Conservation (phyloP, 2,329 filamentous ascomycete species). For the Hypomyces rosellus region DNA sequence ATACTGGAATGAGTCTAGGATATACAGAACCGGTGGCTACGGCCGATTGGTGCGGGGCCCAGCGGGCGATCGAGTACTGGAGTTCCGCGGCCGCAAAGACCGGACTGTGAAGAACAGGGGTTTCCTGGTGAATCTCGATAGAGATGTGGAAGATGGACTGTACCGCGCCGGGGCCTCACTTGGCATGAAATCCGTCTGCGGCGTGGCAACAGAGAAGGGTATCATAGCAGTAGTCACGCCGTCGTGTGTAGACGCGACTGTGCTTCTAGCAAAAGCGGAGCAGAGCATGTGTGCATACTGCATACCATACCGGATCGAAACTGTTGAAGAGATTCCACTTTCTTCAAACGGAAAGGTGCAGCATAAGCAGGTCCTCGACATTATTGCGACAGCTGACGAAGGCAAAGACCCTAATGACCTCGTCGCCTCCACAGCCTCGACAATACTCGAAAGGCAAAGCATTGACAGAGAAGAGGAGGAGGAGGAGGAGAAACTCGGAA, state of each 20-base stretch:
- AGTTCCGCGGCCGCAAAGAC: constrained; percentile 9
- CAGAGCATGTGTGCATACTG: constrained; percentile 6
- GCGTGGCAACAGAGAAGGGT: constrained; percentile 3
- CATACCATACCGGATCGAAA: constrained; percentile 4
- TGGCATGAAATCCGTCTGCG: constrained; percentile 4
- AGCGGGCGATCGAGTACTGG: constrained; percentile 2
- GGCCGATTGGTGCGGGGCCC: constrained; percentile 4
- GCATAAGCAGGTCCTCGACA: background rate
- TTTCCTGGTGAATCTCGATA: constrained; percentile 9
- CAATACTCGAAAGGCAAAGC: background rate
- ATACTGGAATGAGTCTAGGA: background rate
- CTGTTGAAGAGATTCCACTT: background rate
- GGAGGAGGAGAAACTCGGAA: background rate
- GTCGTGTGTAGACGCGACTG: background rate
- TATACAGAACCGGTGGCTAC: constrained; percentile 8
- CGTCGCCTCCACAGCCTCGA: background rate
- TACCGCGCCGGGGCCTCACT: background rate
- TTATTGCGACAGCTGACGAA: background rate
- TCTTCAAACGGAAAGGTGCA: constrained; percentile 10
- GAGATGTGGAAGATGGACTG: constrained; percentile 7
- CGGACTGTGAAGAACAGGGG: constrained; percentile 10
- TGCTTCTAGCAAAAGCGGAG: background rate
- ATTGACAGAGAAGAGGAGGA: no score
- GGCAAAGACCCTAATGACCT: background rate
- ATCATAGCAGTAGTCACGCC: constrained; percentile 10